Percentiles rank a stretch among this genome's conserved stretches.
These are phyloP conservation scores for Ilyonectria destructans DNA, from an alignment of 2,329 filamentous ascomycete species.

Conservation along the genomic window DNA sequence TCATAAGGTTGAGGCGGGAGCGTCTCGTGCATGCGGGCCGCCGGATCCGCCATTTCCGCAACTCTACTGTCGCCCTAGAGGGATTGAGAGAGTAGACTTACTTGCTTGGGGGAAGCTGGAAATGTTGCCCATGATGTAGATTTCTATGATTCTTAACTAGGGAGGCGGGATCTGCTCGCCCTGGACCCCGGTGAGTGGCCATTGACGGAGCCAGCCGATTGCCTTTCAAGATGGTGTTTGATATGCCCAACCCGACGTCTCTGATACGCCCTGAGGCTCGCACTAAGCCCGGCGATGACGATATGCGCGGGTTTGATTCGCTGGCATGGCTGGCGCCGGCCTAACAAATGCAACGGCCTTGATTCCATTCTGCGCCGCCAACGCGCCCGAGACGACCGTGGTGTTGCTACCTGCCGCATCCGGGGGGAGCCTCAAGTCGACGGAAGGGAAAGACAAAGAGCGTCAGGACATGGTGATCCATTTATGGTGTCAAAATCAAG, in stretches of 20 bases:
- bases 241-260: conserved; percentile 7
- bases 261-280: conserved; percentile 19
- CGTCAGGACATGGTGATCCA: background rate
- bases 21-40: background rate
- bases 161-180: background rate
- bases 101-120: too few species aligned
- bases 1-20: background rate
- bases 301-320: conserved; percentile 43
- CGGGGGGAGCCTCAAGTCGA: background rate
- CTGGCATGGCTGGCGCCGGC: conserved; percentile 18
- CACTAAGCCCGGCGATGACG: conserved; percentile 37
- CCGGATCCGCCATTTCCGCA: background rate
- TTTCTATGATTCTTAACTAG: background rate
- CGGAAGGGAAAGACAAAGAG: conserved; percentile 13
- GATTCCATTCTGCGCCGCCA: conserved; percentile 1
- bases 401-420: conserved; percentile 18
- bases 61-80: background rate
- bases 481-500: conserved; percentile 10
- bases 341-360: conserved; percentile 5
- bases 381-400: background rate
- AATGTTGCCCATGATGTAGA: background rate
- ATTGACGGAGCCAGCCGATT: background rate
- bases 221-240: background rate
- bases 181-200: background rate
- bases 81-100: too few species aligned